A percentile compares a stretch with the other conserved stretches of the same genome.
Conservation (phyloP, 805 yeast genomes). For the Blastobotrys peoriensis region DNA sequence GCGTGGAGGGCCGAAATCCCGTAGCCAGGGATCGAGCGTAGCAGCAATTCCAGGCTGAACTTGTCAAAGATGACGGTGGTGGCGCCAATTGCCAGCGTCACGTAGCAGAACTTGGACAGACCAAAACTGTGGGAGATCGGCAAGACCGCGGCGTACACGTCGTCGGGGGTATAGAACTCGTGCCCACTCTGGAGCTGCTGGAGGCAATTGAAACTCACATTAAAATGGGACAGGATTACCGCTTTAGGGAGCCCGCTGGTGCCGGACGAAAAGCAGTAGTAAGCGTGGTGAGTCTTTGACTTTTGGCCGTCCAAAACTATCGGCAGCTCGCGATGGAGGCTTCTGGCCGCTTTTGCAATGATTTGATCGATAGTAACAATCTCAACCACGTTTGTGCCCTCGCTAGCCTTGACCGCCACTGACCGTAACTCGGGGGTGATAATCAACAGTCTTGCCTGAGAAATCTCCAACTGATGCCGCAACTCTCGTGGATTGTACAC, state of each 20-base stretch:
- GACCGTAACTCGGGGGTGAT: neutral
- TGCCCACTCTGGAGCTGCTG: slow-evolving; percentile 6
- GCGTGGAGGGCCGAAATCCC: slow-evolving; percentile 36
- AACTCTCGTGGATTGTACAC: slow-evolving; percentile 27
- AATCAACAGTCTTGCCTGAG: slow-evolving; percentile 8
- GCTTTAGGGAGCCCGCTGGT: slow-evolving; percentile 63
- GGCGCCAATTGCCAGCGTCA: slow-evolving; percentile 40
- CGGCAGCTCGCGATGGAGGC: neutral
- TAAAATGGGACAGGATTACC: slow-evolving; percentile 53
- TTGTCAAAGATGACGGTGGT: slow-evolving; percentile 24
- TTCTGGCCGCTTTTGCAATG: neutral
- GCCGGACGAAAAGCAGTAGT: slow-evolving; percentile 27
- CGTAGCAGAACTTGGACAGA: slow-evolving; percentile 70
- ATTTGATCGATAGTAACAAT: slow-evolving; percentile 1
- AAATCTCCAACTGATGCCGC: slow-evolving; percentile 21
- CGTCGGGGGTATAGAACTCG: neutral
- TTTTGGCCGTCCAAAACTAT: slow-evolving; percentile 1
- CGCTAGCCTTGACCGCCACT: neutral
- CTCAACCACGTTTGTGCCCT: neutral
- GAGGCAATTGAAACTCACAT: slow-evolving; percentile 36
- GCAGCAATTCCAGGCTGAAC: slow-evolving; percentile 31
- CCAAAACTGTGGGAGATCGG: slow-evolving; percentile 39
- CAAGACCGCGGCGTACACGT: slow-evolving; percentile 11
- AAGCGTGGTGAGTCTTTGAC: slow-evolving; percentile 16
- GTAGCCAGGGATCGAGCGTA: slow-evolving; percentile 24